Base-by-base conservation (phyloP, 371 early-diverging fungal species). In the Mucor irregularis region DNA sequence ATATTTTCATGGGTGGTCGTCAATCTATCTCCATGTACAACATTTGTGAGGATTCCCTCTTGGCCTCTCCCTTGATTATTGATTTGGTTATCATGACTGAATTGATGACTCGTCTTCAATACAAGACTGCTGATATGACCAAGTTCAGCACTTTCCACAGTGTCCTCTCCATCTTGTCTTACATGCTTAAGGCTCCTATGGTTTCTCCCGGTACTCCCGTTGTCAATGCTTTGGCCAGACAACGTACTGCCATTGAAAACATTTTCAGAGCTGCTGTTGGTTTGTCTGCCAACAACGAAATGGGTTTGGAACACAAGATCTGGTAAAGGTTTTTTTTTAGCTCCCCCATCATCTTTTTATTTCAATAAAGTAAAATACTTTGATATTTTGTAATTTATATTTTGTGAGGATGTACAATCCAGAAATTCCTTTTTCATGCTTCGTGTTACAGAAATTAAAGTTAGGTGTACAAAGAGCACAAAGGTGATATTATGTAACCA, bases 1-100 rank as follows among this genome's bases (percentile, higher is more conserved):
- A 97, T 78, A 96, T 97, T 71, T 98, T 96, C 69, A 96, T 96
- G 97, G 95, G 92, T 46, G 98, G 98, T 44, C 90, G 91, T 72
- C 93, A 91, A 85, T 94, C 95, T 56, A 91, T 98, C 68, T 94
- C 97, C 34, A 69, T 95, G 68, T 96, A 95, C 86, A 98, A 97
- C 76, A 90, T 95, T 43, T 98, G 98, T 76, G 98, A 98, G 76
- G 98, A 98, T 70, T 96, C 96, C 26, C 88, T 98, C 56, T 83
- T 98, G 56, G 98, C 98, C 38, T 90, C 93, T 33, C 98, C 98
- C 28, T 80, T 98, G 43, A 98, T 98, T 74, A 83, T 98, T 69
- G 98, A 98, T 68, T 76, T 98, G 62, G 87, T 88, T 59, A 86
- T 97, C 62, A 76, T 96, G 73, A 88, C 93, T 58, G 98, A 98